Conservation (phyloP, 2,329 filamentous ascomycete genomes). For the Neonectria punicea region DNA sequence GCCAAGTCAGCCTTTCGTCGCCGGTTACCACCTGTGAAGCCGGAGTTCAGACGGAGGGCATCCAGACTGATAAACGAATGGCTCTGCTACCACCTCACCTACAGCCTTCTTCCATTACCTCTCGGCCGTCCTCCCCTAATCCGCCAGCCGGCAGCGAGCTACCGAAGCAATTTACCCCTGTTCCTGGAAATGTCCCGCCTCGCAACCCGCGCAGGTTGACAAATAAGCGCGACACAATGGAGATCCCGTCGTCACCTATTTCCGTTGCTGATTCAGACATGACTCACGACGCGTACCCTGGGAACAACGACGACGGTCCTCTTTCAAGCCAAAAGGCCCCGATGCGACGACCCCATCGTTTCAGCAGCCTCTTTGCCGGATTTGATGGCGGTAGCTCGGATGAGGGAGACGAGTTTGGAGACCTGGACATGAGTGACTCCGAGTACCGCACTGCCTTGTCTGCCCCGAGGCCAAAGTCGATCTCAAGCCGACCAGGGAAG, state of each 20-base stretch:
- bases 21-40: conserved; percentile 46
- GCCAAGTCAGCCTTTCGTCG: conserved; percentile 71
- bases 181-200: conserved; percentile 65
- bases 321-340: conserved; percentile 69
- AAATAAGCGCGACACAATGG: conserved; percentile 56
- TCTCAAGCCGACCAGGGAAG: conserved; percentile 52
- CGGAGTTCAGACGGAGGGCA: conserved; percentile 86
- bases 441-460: conserved; percentile 75
- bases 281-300: conserved; percentile 74
- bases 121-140: conserved; percentile 67
- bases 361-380: conserved; percentile 87
- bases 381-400: conserved; percentile 80
- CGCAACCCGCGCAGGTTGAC: conserved; percentile 69
- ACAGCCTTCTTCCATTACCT: conserved; percentile 79
- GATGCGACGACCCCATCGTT: conserved; percentile 76
- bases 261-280: conserved; percentile 52
- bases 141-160: conserved; percentile 42
- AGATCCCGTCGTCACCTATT: conserved; percentile 62
- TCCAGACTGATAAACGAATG: conserved; percentile 82
- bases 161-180: conserved; percentile 60
- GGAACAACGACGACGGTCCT: conserved; percentile 84
- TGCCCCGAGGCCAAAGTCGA: conserved; percentile 65
- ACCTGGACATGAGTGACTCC: conserved; percentile 71
- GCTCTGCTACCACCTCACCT: conserved; percentile 81
- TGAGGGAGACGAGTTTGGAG: conserved; percentile 71